These are phyloP conservation scores for Selaginella tamariscina DNA, from an alignment of 75 land plant genomes.

Conservation along the genomic window DNA sequence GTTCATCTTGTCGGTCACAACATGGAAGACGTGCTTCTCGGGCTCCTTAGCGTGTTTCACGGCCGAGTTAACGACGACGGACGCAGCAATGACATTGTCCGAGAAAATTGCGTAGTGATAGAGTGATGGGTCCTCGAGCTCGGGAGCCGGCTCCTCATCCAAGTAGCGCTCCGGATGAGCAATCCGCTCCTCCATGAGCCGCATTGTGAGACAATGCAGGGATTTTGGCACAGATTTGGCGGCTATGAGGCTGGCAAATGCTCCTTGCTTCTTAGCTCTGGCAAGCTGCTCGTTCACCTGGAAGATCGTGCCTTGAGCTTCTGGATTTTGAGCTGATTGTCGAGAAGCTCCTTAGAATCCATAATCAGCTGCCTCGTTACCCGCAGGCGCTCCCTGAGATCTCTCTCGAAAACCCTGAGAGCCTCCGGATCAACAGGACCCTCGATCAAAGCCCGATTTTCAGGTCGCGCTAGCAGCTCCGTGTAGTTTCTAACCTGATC, in stretches of 20 bases:
- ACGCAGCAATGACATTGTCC: constrained; percentile 57
- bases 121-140: constrained; percentile 36
- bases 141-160: constrained; percentile 11
- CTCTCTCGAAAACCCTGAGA: not conserved
- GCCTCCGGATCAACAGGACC: not conserved
- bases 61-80: constrained; percentile 61
- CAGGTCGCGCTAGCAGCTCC: not conserved
- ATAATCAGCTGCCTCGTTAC: not conserved
- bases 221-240: not conserved
- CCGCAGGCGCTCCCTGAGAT: not conserved
- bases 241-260: not conserved
- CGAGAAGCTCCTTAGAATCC: not conserved
- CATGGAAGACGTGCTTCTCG: constrained; percentile 53
- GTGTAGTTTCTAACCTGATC: not conserved
- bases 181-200: constrained; percentile 6
- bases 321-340: not conserved
- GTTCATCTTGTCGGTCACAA: constrained; percentile 62
- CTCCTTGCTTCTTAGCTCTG: not conserved
- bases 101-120: constrained; percentile 67
- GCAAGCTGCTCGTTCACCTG: not conserved
- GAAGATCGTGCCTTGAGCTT: constrained; percentile 1
- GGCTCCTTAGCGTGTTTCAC: constrained; percentile 49
- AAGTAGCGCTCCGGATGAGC: not conserved
- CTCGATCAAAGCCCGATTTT: not conserved
- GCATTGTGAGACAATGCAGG: not conserved